Evolutionary conservation across 2,329 filamentous ascomycete species (phyloP).

Genomic region (Endoconidiophora polonica): DNA sequence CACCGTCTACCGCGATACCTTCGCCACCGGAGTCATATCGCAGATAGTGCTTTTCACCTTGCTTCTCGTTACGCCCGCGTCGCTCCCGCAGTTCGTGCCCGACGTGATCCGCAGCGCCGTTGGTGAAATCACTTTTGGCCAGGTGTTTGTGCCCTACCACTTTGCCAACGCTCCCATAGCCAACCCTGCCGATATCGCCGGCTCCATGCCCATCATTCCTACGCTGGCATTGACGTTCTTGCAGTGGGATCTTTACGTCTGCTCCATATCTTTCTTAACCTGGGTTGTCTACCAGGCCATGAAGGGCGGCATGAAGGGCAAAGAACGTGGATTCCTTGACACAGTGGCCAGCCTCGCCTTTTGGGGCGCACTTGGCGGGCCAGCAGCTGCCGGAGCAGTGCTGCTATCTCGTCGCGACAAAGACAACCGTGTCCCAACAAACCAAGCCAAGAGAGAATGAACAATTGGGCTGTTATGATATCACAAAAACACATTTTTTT

Average conservation of each 20-base stretch:
- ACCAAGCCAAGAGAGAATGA: not conserved
- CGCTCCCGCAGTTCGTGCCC: not conserved
- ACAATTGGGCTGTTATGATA: too few species aligned
- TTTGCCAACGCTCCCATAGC: not conserved
- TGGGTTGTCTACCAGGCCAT: conserved; percentile 1
- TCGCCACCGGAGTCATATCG: not conserved
- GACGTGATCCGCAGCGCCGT: not conserved
- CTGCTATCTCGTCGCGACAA: not conserved
- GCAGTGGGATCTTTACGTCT: conserved; percentile 3
- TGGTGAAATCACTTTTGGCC: not conserved
- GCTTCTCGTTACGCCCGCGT: not conserved
- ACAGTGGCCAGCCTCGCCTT: not conserved
- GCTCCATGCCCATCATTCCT: not conserved
- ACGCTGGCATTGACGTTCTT: not conserved
- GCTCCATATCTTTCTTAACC: not conserved
- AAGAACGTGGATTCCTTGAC: not conserved
- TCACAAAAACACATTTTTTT: too few species aligned
- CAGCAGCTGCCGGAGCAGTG: conserved; percentile 1
- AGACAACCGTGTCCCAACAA: not conserved
- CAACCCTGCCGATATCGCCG: not conserved
- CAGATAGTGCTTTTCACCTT: not conserved
- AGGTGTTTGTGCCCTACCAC: not conserved
- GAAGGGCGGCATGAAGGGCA: not conserved
- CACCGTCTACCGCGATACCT: not conserved
- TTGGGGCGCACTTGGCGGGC: conserved; percentile 1